Conservation (phyloP, 257 asterid species). For the Solanum rostratum region DNA sequence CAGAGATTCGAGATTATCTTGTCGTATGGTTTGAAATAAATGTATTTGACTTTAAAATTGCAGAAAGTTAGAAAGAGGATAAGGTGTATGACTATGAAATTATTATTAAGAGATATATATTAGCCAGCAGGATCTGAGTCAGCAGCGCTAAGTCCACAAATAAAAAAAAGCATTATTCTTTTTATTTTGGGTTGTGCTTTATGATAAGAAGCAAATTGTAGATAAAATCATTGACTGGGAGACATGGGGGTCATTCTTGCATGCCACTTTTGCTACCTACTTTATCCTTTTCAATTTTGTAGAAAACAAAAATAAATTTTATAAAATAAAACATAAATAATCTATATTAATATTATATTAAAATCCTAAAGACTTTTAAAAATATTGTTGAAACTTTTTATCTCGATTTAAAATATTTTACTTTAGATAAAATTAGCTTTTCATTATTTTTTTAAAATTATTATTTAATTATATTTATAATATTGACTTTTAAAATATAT, state of each 20-base stretch:
- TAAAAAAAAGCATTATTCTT: background rate
- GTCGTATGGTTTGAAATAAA: slow-evolving; percentile 36
- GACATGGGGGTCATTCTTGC: background rate
- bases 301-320: too few species aligned
- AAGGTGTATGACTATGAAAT: slow-evolving; percentile 19
- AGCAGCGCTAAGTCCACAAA: slow-evolving; percentile 10
- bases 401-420: too few species aligned
- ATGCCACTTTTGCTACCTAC: background rate
- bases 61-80: slow-evolving; percentile 23
- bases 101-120: background rate
- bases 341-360: too few species aligned
- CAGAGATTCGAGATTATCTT: slow-evolving; percentile 48
- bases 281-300: background rate
- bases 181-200: background rate
- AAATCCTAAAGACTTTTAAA: too few species aligned
- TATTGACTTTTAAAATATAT: too few species aligned
- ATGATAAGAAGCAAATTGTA: background rate
- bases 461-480: too few species aligned
- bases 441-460: too few species aligned
- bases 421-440: too few species aligned
- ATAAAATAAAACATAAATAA: too few species aligned
- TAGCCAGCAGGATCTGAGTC: slow-evolving; percentile 44
- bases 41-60: slow-evolving; percentile 24
- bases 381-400: too few species aligned
- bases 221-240: background rate